Base-by-base conservation (phyloP, 2,329 filamentous ascomycete genomes). In the Apiospora pterosperma region DNA sequence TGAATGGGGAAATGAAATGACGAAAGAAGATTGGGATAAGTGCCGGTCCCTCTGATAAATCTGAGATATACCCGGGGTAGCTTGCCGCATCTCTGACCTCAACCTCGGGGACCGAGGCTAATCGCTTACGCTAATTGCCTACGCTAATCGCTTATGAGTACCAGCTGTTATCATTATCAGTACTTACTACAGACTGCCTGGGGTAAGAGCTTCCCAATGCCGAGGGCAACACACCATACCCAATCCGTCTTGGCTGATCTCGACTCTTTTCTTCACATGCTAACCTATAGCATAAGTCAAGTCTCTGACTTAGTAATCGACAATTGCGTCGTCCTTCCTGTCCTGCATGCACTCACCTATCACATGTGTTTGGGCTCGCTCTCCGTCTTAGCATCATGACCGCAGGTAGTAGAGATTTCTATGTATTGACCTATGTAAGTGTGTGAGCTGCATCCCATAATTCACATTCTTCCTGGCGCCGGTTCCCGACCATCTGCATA, bases 61-160 rank as follows among this genome's bases (percentile, higher is more conserved):
- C n/a, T 62, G 21, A 41, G n/a, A 21, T 63, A 52, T 58, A 48
- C 60, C 63, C 63, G 61, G 48, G 48, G 60, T 36, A 62, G 61
- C 63, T 62, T 65, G 63, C 63, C 60, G 63, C 60, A 61, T 44
- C 39, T 34, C 28, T 16, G 48, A 55, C 48, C 61, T 52, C 52
- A 59, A 64, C 63, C 61, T 38, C 41, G 64, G 61, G 61, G 21
- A 42, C 64, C 64, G 64, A 65, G 64, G 64, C 64, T 63, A 25
- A 58, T 61, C 31, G 60, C 55, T 38, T 55, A 28, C n/a, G n/a
- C n/a, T n/a, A n/a, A n/a, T n/a, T n/a, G n/a, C n/a, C n/a, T n/a
- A n/a, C n/a, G n/a, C n/a, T n/a, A n/a, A n/a, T n/a, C n/a, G n/a
- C n/a, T n/a, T n/a, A n/a, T n/a, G n/a, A n/a, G n/a, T n/a, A n/a